Base-by-base conservation (phyloP, 2,329 filamentous ascomycete genomes). In the Scopulariopsis brevicaulis region DNA sequence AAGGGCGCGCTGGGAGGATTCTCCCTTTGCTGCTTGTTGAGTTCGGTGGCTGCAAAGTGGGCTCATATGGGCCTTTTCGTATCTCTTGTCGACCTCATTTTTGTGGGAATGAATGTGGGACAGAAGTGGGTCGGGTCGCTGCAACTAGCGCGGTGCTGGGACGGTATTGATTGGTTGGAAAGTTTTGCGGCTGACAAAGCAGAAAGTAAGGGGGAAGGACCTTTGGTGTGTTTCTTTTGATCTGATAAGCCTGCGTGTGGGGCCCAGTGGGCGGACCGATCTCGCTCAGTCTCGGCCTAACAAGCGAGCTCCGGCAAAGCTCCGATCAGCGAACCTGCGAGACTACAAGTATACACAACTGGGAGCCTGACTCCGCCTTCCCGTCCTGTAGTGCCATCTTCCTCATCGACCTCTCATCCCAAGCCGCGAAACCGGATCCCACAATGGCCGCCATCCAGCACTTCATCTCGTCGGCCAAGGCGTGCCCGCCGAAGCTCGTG, bases 401-500 rank as follows among this genome's bases (percentile, higher is more conserved):
- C 46, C n/a, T 24, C 20, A 50, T 10, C 22, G 8, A 12, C 22
- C 8, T 3, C 5, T 22, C 7, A 24, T 20, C 22, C 20, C 20
- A 12, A 14, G 22, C 8, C n/a, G 18, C 24, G 4, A 10, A 22
- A 24, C 40, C 4, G 28, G 28, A 32, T 4, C 40, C n/a, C 40
- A 50, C 20, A 24, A 50, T 50, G 46, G 46, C 46, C 46, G 46
- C 55, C 40, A 54, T 58, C 35, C 57, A 54, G 20, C 57, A 58
- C 14, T 58, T 58, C 53, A 58, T 55, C 51, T 51, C 52, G 12
- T 55, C 52, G n/a, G 57, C 57, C 52, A 54, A 58, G 52, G 57
- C 57, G 51, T 18, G 37, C 20, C 57, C 53, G 15, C 52, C 57
- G 53, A 74, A 71, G 60, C 60, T 69, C 62, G 73, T 75, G 59